Base-by-base conservation (phyloP, 2,329 filamentous ascomycete species). In the Pestalotiopsis sp. region DNA sequence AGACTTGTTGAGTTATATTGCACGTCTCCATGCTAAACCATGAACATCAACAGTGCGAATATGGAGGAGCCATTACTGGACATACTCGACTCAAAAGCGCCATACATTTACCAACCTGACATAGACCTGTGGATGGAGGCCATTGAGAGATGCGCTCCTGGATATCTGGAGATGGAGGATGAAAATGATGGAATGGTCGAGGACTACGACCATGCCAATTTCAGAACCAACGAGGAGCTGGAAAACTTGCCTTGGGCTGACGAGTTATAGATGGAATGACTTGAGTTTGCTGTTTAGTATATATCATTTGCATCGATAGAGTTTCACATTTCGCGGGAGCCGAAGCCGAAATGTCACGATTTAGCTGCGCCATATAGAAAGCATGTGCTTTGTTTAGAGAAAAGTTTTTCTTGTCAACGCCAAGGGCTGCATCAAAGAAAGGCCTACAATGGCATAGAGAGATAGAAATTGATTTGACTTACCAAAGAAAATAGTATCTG, bases 141-240 rank as follows among this genome's bases (percentile, higher is more conserved):
- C 12, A 64, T 64, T 49, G 61, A 64, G 61, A 64, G 61, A 27
- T 64, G 61, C 11, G 38, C 61, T 3, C 61, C 61, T 13, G 61
- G 61, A 4, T 64, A 64, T n/a, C 25, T 64, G 38, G 41, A 45
- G 23, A 7, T 64, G 61, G 61, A 64, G 25, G 61, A 64, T 5
- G 41, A 23, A 23, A 39, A 23, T 1, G 31, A 49, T 2, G 61
- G 61, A 11, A 64, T 64, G 41, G 59, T 49, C 1, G 39, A 20
- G 2, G 36, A 64, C 20, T 64, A 64, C 25, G 23, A 64, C 39
- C 61, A 64, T n/a, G 25, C 13, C n/a, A 52, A 64, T 14, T 64
- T 64, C 11, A 49, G 38, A 25, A 41, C 61, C n/a, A 20, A 64
- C 13, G 61, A 64, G 49, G 61, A 64, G 20, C 31, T 64, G 39